Base-by-base conservation (phyloP, 2,329 filamentous ascomycete genomes). In the Penicillium crustosum region DNA sequence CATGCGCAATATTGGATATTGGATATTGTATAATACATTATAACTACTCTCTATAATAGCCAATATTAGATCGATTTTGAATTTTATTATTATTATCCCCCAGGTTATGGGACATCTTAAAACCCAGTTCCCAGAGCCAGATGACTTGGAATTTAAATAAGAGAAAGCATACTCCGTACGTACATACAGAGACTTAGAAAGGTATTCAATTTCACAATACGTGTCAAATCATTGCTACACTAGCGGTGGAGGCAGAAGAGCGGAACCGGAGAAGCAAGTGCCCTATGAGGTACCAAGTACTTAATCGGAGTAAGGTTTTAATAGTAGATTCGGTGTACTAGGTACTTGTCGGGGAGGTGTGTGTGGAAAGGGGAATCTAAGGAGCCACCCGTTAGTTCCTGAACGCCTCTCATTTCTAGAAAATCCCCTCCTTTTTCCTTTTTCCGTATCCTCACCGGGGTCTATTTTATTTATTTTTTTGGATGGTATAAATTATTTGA, bases 331-430 rank as follows among this genome's bases (percentile, higher is more conserved):
- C 49, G 49, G 49, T 53, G 55, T 57, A 57, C 29, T 50, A 42
- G 42, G n/a, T 47, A 49, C 45, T 38, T 55, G n/a, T 23, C 31
- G 23, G 38, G 13, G 42, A 51, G 38, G 31, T 41, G 52, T 49
- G 42, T 23, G 29, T 53, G 53, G 53, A 55, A 51, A 55, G 53
- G 53, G 53, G 53, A 55, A 55, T 55, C 52, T 12, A 33, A 43
- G 45, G 53, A 55, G 53, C 53, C 47, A 44, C 59, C 56, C 57
- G 48, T 55, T 61, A 45, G 55, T 52, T 61, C 55, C 55, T 58
- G 51, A 45, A 27, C 49, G 58, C 48, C 57, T 39, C 58, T 49
- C 55, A 41, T 45, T 48, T 49, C 31, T 43, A 57, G 35, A 17
- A 17, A 49, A 31, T 38, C 55, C 55, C 52, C 53, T 19, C 33